These are phyloP conservation scores for Closterium sp. DNA, from an alignment of 139 green algal species.

Conservation along the genomic window DNA sequence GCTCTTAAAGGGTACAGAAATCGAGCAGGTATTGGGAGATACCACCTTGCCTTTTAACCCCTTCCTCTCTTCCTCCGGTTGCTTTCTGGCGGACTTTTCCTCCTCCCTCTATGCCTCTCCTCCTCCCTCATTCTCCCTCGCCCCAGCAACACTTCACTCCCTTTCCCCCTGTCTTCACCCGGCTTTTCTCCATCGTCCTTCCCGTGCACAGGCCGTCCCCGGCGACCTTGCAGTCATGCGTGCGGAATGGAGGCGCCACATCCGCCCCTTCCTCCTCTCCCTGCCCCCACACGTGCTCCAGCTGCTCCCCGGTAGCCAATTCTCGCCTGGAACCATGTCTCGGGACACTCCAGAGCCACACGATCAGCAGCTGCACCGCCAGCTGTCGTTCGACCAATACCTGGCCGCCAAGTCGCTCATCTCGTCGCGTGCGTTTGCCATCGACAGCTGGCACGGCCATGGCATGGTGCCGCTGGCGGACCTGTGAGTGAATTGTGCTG, in stretches of 20 bases:
- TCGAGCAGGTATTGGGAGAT: not conserved
- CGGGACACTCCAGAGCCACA: too few relatives aligned
- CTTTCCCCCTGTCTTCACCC: not conserved
- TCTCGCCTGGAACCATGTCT: too few relatives aligned
- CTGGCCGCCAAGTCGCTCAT: slow-evolving; percentile 29
- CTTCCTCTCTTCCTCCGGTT: too few relatives aligned
- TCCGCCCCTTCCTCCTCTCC: not conserved
- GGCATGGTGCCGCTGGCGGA: slow-evolving; percentile 21
- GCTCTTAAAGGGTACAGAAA: not conserved
- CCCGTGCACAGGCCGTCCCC: not conserved
- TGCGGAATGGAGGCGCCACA: not conserved
- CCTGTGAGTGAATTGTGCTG: not conserved
- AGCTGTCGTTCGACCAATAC: not conserved
- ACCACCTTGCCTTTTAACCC: not conserved
- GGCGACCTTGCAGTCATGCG: not conserved
- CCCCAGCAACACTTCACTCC: not conserved
- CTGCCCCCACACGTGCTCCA: not conserved
- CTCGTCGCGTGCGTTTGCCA: slow-evolving; percentile 10
- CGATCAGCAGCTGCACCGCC: not conserved
- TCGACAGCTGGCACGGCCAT: slow-evolving; percentile 2
- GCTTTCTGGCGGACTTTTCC: too few relatives aligned
- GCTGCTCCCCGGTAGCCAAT: not conserved
- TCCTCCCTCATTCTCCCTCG: not conserved
- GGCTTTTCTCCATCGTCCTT: not conserved
- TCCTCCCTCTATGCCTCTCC: not conserved